A percentile compares a stretch with the other conserved stretches of the same genome.
phyloP scores from a whole-genome alignment of 2,329 filamentous ascomycete species.

The Graphilbum fragrans region DNA sequence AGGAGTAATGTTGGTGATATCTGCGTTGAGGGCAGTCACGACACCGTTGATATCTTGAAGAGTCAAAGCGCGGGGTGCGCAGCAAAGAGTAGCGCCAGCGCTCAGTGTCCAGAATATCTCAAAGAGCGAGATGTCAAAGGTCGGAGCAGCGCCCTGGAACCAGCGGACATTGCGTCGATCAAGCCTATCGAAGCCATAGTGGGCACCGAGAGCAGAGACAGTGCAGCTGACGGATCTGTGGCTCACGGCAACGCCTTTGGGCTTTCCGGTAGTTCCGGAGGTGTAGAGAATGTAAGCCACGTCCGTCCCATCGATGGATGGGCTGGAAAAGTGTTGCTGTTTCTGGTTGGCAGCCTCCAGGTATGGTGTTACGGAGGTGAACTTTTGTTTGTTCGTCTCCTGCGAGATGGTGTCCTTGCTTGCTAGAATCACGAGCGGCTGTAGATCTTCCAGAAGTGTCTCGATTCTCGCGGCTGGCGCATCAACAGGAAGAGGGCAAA shows the following conservation, averaged over 20 bases:
- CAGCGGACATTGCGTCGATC: conserved; percentile 15
- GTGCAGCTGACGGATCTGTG: conserved; percentile 26
- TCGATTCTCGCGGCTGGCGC: conserved; percentile 16
- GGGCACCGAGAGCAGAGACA: conserved; percentile 16
- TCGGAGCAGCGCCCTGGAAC: conserved; percentile 24
- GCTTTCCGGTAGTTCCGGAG: conserved; percentile 45
- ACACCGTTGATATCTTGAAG: conserved; percentile 13
- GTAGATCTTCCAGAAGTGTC: conserved; percentile 13
- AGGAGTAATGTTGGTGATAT: conserved; percentile 24
- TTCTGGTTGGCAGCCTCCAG: no score
- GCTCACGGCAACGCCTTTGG: conserved; percentile 46
- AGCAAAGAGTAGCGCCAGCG: conserved; percentile 21
- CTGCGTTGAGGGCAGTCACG: conserved; percentile 18
- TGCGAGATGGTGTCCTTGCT: no score
- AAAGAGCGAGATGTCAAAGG: conserved; percentile 15
- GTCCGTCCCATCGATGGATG: conserved; percentile 1
- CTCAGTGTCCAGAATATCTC: conserved; percentile 13
- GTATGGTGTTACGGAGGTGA: no score
- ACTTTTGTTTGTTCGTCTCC: no score
- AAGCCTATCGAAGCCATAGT: conserved; percentile 4
- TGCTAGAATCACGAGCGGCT: conserved; percentile 1
- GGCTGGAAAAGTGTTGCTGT: no score
- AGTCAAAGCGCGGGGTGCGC: conserved; percentile 16
- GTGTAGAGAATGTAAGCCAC: conserved; percentile 41
- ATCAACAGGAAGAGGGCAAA: conserved; percentile 24